Evolutionary conservation across 2,329 filamentous ascomycete genomes (phyloP).

Genomic region (Cytospora piceae): DNA sequence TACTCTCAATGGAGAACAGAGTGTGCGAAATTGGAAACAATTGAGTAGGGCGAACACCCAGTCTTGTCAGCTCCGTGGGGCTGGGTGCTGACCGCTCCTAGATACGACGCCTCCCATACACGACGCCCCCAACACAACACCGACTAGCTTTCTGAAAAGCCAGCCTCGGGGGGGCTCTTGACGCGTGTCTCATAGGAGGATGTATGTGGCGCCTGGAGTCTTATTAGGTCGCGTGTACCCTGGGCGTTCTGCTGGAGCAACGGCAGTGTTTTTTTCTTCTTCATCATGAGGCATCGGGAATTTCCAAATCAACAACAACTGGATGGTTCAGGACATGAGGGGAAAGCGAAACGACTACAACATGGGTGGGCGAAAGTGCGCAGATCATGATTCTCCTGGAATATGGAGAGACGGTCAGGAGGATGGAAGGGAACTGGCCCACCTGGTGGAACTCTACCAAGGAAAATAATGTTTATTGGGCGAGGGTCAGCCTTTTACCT

Average conservation of each 20-base stretch:
- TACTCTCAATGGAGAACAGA: not conserved
- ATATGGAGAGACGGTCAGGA: not conserved
- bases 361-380: not conserved
- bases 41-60: not conserved
- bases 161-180: not conserved
- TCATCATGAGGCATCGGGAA: not conserved
- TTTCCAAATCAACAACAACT: not conserved
- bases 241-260: not conserved
- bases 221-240: not conserved
- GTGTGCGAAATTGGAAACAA: not conserved
- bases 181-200: not conserved
- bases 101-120: not conserved
- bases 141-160: not conserved
- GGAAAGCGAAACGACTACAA: not conserved
- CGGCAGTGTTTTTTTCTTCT: not conserved
- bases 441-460: not conserved
- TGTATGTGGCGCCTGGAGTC: not conserved
- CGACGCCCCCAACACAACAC: not conserved
- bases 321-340: not conserved
- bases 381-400: not conserved
- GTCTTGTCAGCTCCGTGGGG: not conserved
- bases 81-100: not conserved
- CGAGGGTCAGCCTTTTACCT: not conserved
- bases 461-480: conserved; percentile 3
- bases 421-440: conserved; percentile 1